A percentile compares a stretch with the other conserved stretches of the same genome.
phyloP scores from a whole-genome alignment of 352 stramenopile species.

The Pythium diclinum region DNA sequence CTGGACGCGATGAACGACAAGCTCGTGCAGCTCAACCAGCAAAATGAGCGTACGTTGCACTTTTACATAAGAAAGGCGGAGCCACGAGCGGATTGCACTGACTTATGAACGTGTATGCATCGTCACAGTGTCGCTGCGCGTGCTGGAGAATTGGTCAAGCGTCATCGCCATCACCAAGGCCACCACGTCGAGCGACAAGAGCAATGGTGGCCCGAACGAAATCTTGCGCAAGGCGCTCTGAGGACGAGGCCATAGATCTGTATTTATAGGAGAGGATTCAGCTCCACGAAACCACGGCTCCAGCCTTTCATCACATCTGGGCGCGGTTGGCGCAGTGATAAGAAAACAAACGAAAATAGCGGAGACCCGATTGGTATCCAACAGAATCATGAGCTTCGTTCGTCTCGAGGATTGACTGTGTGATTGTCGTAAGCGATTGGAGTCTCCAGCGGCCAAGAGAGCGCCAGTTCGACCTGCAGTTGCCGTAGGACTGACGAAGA shows the following conservation, averaged over 20 bases:
- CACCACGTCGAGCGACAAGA: slow-evolving; percentile 26
- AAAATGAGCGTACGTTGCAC: slow-evolving; percentile 67
- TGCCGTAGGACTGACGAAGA: neutral
- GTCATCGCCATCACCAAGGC: slow-evolving; percentile 74
- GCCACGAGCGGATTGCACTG: neutral
- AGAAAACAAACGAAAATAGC: neutral
- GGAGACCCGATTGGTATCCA: neutral
- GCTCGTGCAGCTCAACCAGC: slow-evolving; percentile 70
- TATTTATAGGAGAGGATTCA: slow-evolving; percentile 26
- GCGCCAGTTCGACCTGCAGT: neutral
- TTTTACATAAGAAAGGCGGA: neutral
- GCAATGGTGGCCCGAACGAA: slow-evolving; percentile 30
- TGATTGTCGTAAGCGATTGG: neutral
- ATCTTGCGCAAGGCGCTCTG: slow-evolving; percentile 57
- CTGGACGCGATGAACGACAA: slow-evolving; percentile 74
- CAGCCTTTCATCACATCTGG: neutral
- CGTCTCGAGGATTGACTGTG: neutral
- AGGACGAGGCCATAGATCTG: neutral
- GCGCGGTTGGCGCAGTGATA: neutral
- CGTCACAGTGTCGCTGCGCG: slow-evolving; percentile 57
- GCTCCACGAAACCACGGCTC: neutral
- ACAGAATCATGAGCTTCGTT: neutral
- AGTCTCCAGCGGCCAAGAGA: neutral
- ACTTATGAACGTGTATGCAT: neutral
- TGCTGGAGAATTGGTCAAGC: slow-evolving; percentile 82